Percentiles rank a stretch among this genome's conserved stretches.
Evolutionary conservation across 2,329 filamentous ascomycete genomes (phyloP).

Genomic region (Fusarium torulosum): DNA sequence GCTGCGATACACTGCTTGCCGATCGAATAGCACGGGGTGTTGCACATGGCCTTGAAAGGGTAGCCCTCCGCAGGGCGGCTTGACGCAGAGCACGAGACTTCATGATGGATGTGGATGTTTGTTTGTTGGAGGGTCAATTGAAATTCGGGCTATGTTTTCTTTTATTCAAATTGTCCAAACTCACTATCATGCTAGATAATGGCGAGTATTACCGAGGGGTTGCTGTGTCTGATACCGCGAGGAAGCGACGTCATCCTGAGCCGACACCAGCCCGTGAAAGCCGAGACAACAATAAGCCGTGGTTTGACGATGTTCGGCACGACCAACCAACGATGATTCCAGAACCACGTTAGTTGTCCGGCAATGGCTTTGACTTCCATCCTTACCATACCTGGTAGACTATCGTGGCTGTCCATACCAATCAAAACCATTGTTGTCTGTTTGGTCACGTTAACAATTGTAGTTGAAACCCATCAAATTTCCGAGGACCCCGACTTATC

Average conservation of each 20-base stretch:
- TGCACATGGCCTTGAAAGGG: constrained; percentile 41
- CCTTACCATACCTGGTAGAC: background rate
- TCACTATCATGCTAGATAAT: constrained; percentile 23
- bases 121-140: constrained; percentile 5
- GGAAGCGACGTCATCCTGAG: constrained; percentile 51
- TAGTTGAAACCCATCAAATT: constrained; percentile 1
- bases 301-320: constrained; percentile 45
- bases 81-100: constrained; percentile 52
- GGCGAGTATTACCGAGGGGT: constrained; percentile 43
- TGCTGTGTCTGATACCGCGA: constrained; percentile 35
- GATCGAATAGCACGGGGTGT: constrained; percentile 50
- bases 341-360: background rate
- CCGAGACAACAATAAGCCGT: constrained; percentile 48
- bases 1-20: constrained; percentile 67
- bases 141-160: constrained; percentile 5
- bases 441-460: no score
- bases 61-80: constrained; percentile 47
- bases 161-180: constrained; percentile 24
- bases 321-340: constrained; percentile 5
- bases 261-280: constrained; percentile 51
- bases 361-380: background rate
- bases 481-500: constrained; percentile 17
- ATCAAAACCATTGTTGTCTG: no score
- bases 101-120: constrained; percentile 45
- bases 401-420: background rate